phyloP scores from a whole-genome alignment of 345 rosid genomes.

The Hypericum perforatum region DNA sequence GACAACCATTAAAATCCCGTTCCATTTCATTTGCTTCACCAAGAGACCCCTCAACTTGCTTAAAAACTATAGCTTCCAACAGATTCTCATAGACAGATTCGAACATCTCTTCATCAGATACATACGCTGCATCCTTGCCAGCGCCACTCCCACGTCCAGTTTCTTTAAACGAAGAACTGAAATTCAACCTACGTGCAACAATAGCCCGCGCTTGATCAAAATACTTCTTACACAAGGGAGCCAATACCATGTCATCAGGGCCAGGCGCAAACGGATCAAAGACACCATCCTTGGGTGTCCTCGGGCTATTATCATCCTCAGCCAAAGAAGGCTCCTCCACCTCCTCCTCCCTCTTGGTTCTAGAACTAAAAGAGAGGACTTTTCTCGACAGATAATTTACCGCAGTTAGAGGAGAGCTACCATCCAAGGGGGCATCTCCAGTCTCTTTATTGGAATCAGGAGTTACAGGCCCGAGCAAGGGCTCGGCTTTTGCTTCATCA shows the following conservation, averaged over 20 bases:
- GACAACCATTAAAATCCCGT: slow-evolving; percentile 25
- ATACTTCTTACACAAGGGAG: slow-evolving; percentile 33
- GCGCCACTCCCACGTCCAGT: slow-evolving; percentile 1
- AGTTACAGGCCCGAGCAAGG: slow-evolving; percentile 27
- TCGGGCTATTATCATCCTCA: slow-evolving; percentile 17
- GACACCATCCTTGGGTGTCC: slow-evolving; percentile 38
- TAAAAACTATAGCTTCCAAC: slow-evolving; percentile 35
- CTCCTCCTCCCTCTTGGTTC: slow-evolving; percentile 8
- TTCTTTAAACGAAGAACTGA: slow-evolving; percentile 17
- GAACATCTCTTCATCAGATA: slow-evolving; percentile 42
- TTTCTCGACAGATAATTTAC: slow-evolving; percentile 12
- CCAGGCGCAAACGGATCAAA: slow-evolving; percentile 50
- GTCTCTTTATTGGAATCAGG: slow-evolving; percentile 32
- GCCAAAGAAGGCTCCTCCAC: slow-evolving; percentile 1
- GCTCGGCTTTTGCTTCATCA: slow-evolving; percentile 9
- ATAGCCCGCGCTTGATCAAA: slow-evolving; percentile 23
- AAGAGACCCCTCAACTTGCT: slow-evolving; percentile 29
- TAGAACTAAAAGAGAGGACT: slow-evolving; percentile 10
- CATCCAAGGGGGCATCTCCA: slow-evolving; percentile 24
- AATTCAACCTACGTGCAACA: slow-evolving; percentile 33
- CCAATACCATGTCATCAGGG: slow-evolving; percentile 27
- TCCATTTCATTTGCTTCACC: slow-evolving; percentile 18
- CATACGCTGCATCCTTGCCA: slow-evolving; percentile 7
- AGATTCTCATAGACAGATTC: slow-evolving; percentile 44
- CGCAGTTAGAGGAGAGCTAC: slow-evolving; percentile 24